Base-by-base conservation (phyloP, 1,139 yeast species). In the Yamadazyma blattariae region DNA sequence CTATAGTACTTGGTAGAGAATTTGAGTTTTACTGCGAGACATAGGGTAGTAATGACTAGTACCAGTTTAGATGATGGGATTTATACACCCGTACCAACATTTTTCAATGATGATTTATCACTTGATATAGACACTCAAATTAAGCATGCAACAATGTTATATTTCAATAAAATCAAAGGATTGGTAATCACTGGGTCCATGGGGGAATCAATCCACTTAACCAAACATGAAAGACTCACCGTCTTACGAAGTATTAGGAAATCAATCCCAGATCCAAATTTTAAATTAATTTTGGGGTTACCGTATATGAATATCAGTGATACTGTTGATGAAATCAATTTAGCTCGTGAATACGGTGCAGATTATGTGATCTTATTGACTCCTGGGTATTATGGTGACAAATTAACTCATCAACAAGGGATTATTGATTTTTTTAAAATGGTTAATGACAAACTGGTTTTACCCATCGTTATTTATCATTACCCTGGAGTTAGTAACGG, bases 61-160 rank as follows among this genome's bases (percentile, higher is more conserved):
- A n/a, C n/a, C n/a, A n/a, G n/a, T 6, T 21, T 31, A 25, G 29
- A 33, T 14, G 48, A 48, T 34, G 76, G 75, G 26, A 65, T 72
- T 27, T 71, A 71, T 50, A 66, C 74, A 13, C 77, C 77, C 27
- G 57, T 64, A 3, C 68, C 76, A 35, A 73, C 79, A 7, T 74
- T 72, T 52, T 72, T 69, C 69, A 60, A 64, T 40, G 56, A 54
- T 37, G 60, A 53, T 24, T 55, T 48, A 41, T 54, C 63, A 9
- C 56, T 74, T 13, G 79, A 74, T 42, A 46, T 56, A 21, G 74
- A 63, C 4, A 50, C 77, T 15, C 75, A 70, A 45, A 55, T 67
- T 34, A 48, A 57, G 31, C 78, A 73, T 47, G 67, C 74, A 12
- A 55, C 59, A 32, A 56, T 47, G 44, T 57, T 74, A 29, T 57